Evolutionary conservation across 352 stramenopile species (phyloP), one percentile per base, ranked within the genome.

Genomic region (Globisporangium takayamanum): DNA sequence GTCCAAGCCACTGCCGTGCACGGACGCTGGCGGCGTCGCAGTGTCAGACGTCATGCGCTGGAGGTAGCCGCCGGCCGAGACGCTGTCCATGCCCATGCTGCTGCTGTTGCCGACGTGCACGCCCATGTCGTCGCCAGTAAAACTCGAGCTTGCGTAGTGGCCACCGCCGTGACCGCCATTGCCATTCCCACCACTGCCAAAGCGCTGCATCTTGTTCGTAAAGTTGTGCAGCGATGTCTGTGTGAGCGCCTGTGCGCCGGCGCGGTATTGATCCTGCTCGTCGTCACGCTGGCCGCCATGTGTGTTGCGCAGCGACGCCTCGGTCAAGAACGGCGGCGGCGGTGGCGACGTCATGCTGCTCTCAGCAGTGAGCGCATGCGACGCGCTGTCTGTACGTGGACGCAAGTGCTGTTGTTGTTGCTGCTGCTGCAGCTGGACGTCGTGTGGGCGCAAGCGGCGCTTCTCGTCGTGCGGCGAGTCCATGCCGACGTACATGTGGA

Each of bases 401-500:
- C 30, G 30, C 30, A 36, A 36, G 30, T 33, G 18, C 18, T 46
- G 50, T 44, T 39, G 41, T 3, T 10, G 26, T 7, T 37, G 36
- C 7, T 50, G 55, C 14, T 36, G 50, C 12, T 33, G 50, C 33
- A 7, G 44, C 7, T 48, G 44, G 10, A 11, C 7, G 16, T 48
- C 44, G 16, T 48, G 18, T 48, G 16, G 2, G 16, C n/a, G 55
- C 47, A 55, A 42, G 18, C 44, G 47, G 0, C 25, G 48, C 49
- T 51, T 51, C 4, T 64, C 49, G 48, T 46, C 59, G 26, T 56
- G 45, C 53, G 59, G 59, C 53, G 59, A 65, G 53, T 60, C 30
- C 49, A 67, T 67, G 55, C 56, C 50, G 28, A 49, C 60, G 56
- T 67, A 63, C 55, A 63, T 68, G 26, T 42, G 37, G 28, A 2